These are phyloP conservation scores for Spatholobus suberectus DNA, from an alignment of 306 rosid species.

Conservation along the genomic window DNA sequence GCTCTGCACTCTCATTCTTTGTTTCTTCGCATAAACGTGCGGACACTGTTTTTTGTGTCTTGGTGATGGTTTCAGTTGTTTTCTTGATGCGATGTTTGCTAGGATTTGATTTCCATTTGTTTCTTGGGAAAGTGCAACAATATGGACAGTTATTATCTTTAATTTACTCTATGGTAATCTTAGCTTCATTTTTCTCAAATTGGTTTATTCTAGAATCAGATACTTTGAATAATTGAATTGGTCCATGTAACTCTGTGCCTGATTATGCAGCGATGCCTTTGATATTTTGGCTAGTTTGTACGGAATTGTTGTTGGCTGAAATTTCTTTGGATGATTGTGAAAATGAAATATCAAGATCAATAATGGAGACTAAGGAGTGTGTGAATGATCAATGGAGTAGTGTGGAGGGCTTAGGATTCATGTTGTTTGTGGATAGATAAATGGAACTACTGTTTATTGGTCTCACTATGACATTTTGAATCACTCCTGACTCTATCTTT, in stretches of 20 bases:
- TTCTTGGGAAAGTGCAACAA: slow-evolving; percentile 43
- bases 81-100: not conserved
- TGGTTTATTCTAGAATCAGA: slow-evolving; percentile 6
- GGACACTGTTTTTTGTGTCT: slow-evolving; percentile 16
- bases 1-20: slow-evolving; percentile 41
- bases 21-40: not conserved
- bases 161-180: slow-evolving; percentile 21
- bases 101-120: slow-evolving; percentile 34
- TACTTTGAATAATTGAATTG: slow-evolving; percentile 16
- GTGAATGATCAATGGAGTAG: slow-evolving; percentile 3
- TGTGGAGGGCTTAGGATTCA: not conserved
- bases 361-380: slow-evolving; percentile 7
- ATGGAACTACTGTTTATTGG: too few species aligned
- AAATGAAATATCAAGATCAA: not conserved
- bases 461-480: too few species aligned
- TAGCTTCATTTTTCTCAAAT: not conserved
- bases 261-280: not conserved
- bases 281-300: slow-evolving; percentile 7
- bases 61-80: too few species aligned
- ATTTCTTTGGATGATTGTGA: not conserved
- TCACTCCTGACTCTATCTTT: too few species aligned
- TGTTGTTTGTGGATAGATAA: too few species aligned
- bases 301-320: slow-evolving; percentile 27
- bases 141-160: slow-evolving; percentile 9
- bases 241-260: slow-evolving; percentile 9